Percentiles rank a stretch among this genome's conserved stretches.
phyloP scores from a whole-genome alignment of 225 moss, liverwort and hornwort species.

The Polytrichum formosum region DNA sequence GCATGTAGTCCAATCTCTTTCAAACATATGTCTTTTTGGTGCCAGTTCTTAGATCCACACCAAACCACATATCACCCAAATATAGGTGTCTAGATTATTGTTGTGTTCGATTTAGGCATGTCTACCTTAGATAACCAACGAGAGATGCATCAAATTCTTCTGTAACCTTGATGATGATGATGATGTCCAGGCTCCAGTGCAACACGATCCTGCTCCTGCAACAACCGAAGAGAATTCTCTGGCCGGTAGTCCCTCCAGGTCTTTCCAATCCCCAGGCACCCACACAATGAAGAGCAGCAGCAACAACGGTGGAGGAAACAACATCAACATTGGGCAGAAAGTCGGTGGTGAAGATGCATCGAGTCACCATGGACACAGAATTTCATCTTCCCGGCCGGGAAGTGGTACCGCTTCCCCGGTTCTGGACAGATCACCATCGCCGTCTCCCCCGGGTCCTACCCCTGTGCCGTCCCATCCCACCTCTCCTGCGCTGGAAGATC shows the following conservation, averaged over 20 bases:
- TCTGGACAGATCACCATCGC: slow-evolving; percentile 34
- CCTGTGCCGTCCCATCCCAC: slow-evolving; percentile 11
- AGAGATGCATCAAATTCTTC: too few relatives aligned
- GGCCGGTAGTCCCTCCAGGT: slow-evolving; percentile 26
- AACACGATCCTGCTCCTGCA: neutral
- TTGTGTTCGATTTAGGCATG: too few relatives aligned
- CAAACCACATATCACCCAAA: too few relatives aligned
- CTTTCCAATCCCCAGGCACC: slow-evolving; percentile 13
- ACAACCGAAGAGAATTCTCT: slow-evolving; percentile 10
- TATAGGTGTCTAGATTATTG: too few relatives aligned
- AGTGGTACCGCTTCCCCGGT: slow-evolving; percentile 7
- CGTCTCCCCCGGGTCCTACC: slow-evolving; percentile 4
- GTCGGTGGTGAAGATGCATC: neutral
- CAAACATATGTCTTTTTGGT: too few relatives aligned
- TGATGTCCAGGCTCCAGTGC: slow-evolving; percentile 1
- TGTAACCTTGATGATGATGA: too few relatives aligned
- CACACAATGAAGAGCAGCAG: neutral
- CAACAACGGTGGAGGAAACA: too few relatives aligned
- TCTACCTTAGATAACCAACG: too few relatives aligned
- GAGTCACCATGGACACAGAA: neutral
- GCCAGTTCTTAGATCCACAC: too few relatives aligned
- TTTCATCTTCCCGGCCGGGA: slow-evolving; percentile 4
- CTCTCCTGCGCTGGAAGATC: slow-evolving; percentile 27
- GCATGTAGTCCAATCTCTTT: too few relatives aligned
- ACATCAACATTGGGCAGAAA: slow-evolving; percentile 1